Conservation (phyloP, 805 yeast species). For the Kazachstania viticola region DNA sequence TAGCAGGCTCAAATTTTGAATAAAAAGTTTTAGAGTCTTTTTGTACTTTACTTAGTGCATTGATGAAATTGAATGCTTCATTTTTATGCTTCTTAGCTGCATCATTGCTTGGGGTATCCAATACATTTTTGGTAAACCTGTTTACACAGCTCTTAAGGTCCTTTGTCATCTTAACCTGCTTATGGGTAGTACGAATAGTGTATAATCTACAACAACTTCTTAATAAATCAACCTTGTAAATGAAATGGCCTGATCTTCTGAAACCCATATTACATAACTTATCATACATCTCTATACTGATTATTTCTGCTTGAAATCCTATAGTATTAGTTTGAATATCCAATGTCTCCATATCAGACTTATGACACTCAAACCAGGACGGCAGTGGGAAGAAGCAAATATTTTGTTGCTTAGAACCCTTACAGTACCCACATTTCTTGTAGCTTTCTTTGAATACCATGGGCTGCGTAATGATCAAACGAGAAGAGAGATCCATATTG, state of each 20-base stretch:
- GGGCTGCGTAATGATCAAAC: conserved; percentile 34
- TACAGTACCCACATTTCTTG: conserved; percentile 64
- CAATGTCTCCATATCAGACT: conserved; percentile 3
- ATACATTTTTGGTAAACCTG: conserved; percentile 33
- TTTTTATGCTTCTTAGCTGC: conserved; percentile 3
- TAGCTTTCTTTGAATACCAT: conserved; percentile 30
- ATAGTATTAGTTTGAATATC: conserved; percentile 20
- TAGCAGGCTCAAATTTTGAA: conserved; percentile 43
- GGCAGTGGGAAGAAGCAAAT: conserved; percentile 30
- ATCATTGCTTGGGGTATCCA: neutral
- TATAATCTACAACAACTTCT: conserved; percentile 70
- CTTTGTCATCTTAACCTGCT: conserved; percentile 39
- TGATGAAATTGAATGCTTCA: conserved; percentile 18
- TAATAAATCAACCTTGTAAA: conserved; percentile 56
- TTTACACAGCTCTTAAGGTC: conserved; percentile 59
- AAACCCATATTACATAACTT: conserved; percentile 58
- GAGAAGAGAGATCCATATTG: conserved; percentile 9
- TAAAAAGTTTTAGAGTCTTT: conserved; percentile 16
- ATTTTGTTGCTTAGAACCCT: conserved; percentile 33
- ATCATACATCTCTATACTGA: conserved; percentile 48
- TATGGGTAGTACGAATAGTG: conserved; percentile 56
- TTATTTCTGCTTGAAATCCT: conserved; percentile 33
- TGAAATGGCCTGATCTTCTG: conserved; percentile 63
- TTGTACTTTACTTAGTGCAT: conserved; percentile 32
- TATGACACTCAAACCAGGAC: conserved; percentile 23